Evolutionary conservation across 192 early-diverging fungal genomes (phyloP).

Genomic region (Backusella circina): DNA sequence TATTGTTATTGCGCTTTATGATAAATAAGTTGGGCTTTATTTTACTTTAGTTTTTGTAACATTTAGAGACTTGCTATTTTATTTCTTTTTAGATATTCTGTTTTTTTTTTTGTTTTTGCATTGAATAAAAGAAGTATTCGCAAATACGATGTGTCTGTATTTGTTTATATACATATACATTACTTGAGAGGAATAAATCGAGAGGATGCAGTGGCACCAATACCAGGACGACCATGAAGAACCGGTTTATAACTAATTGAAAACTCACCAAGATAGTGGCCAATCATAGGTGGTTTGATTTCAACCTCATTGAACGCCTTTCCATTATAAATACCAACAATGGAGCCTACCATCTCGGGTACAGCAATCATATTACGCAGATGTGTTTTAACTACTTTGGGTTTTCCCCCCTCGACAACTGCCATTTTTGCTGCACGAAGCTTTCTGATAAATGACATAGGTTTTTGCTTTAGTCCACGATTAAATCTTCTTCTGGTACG

Average conservation of each 20-base stretch:
- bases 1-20: constrained; percentile 1
- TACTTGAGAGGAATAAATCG: constrained; percentile 89
- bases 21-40: background rate
- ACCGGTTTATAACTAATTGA: constrained; percentile 96
- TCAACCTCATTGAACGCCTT: constrained; percentile 99
- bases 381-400: constrained; percentile 95
- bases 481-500: constrained; percentile 97
- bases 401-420: constrained; percentile 84
- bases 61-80: background rate
- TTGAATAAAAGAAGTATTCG: background rate
- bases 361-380: constrained; percentile 99
- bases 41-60: background rate
- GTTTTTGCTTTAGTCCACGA: constrained; percentile 94
- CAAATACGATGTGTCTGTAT: background rate
- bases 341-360: constrained; percentile 97
- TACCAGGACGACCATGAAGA: constrained; percentile 98
- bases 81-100: background rate
- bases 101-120: background rate
- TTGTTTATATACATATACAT: no score
- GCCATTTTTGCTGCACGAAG: constrained; percentile 96
- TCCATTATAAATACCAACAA: constrained; percentile 96
- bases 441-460: constrained; percentile 99
- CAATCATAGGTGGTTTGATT: constrained; percentile 60
- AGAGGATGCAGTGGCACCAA: constrained; percentile 96
- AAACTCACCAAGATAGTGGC: constrained; percentile 30